Evolutionary conservation across 202 grass and related monocot species (phyloP).

Genomic region (Schoenoplectus tabernaemontani): DNA sequence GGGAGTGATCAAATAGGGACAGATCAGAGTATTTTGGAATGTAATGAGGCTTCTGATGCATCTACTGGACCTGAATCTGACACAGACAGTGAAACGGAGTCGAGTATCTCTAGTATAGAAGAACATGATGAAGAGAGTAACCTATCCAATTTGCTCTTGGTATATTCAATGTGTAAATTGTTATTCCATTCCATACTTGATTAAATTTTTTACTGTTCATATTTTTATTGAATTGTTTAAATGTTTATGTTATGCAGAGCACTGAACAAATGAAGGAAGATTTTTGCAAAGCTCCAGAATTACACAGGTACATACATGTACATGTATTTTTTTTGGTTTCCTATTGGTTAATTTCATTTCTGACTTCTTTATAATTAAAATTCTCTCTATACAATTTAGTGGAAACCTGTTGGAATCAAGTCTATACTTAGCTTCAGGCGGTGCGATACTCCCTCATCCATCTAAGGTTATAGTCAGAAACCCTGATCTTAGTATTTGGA

Average conservation of each 20-base stretch:
- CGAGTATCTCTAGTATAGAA: slow-evolving; percentile 50
- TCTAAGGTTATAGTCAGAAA: slow-evolving; percentile 54
- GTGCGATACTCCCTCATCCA: slow-evolving; percentile 88
- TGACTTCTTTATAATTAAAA: slow-evolving; percentile 19
- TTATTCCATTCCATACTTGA: slow-evolving; percentile 15
- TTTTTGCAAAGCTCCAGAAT: background rate
- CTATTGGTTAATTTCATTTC: background rate
- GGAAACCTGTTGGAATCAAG: slow-evolving; percentile 33
- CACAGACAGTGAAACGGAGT: slow-evolving; percentile 48
- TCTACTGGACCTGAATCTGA: slow-evolving; percentile 53
- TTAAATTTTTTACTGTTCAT: background rate
- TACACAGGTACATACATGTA: slow-evolving; percentile 7
- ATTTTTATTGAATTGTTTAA: slow-evolving; percentile 14
- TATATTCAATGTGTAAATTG: slow-evolving; percentile 34
- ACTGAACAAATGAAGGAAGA: background rate
- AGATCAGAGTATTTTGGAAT: slow-evolving; percentile 42
- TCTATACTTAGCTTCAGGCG: slow-evolving; percentile 65
- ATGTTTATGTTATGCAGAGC: background rate
- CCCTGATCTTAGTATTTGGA: background rate
- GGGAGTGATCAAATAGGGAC: slow-evolving; percentile 32
- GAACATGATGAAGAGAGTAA: slow-evolving; percentile 38
- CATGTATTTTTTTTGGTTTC: slow-evolving; percentile 5
- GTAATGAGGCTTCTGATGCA: slow-evolving; percentile 41
- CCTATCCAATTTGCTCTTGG: slow-evolving; percentile 31
- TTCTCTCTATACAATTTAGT: slow-evolving; percentile 40